Conservation (phyloP, 331 rosid genomes). For the Phaseolus coccineus region DNA sequence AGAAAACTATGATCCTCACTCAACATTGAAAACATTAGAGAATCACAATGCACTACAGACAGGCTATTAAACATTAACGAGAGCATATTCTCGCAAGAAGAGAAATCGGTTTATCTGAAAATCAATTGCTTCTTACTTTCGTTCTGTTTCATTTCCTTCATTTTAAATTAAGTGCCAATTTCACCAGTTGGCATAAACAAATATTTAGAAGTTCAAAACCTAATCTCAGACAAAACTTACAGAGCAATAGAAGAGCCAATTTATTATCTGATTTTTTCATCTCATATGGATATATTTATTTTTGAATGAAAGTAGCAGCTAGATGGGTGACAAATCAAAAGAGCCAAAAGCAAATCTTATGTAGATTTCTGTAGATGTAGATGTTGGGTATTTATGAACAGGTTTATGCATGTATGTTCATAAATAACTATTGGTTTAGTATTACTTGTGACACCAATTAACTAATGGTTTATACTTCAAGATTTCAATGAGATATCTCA, state of each 20-base stretch:
- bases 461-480: not conserved
- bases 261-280: slow-evolving; percentile 12
- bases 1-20: not conserved
- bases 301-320: not conserved
- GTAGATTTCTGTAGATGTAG: not conserved
- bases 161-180: slow-evolving; percentile 6
- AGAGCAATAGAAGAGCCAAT: not conserved
- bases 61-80: not conserved
- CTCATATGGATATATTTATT: not conserved
- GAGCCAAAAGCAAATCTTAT: not conserved
- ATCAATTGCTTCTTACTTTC: not conserved
- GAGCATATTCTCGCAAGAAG: not conserved
- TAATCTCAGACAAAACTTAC: not conserved
- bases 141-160: not conserved
- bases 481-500: not conserved
- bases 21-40: slow-evolving; percentile 27
- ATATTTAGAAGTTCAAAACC: not conserved
- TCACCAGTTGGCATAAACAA: slow-evolving; percentile 19
- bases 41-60: not conserved
- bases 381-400: slow-evolving; percentile 13
- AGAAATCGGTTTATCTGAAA: slow-evolving; percentile 2
- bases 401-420: not conserved
- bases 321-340: slow-evolving; percentile 1
- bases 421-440: slow-evolving; percentile 2
- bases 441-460: slow-evolving; percentile 8